phyloP scores from a whole-genome alignment of 2,329 filamentous ascomycete genomes.

The Cercospora brassicicola region DNA sequence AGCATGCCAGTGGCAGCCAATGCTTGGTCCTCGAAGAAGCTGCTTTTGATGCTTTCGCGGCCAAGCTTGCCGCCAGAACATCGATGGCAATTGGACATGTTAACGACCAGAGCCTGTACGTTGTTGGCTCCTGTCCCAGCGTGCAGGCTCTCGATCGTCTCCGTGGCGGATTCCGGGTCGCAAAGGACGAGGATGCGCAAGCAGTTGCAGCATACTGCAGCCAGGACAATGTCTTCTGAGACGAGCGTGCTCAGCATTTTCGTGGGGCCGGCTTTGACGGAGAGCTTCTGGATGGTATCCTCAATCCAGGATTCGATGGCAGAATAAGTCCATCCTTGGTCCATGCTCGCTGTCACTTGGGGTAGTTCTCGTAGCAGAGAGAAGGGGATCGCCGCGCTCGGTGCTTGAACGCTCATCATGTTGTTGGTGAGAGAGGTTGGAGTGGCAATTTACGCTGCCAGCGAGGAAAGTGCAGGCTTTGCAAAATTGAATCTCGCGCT shows the following conservation, averaged over 20 bases:
- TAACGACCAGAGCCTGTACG: slow-evolving; percentile 1
- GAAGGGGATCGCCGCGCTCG: neutral
- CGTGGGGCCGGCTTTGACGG: neutral
- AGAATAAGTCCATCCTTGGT: slow-evolving; percentile 9
- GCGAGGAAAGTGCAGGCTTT: neutral
- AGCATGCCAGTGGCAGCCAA: slow-evolving; percentile 4
- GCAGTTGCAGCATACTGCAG: slow-evolving; percentile 7
- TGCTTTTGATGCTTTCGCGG: neutral
- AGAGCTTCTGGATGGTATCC: slow-evolving; percentile 5
- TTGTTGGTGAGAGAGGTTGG: neutral
- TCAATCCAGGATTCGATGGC: slow-evolving; percentile 12
- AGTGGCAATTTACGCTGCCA: neutral
- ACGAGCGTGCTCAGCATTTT: slow-evolving; percentile 1
- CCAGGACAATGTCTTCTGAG: neutral
- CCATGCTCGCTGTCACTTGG: slow-evolving; percentile 8
- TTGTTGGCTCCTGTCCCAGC: neutral
- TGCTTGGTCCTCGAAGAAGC: neutral
- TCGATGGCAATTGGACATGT: slow-evolving; percentile 3
- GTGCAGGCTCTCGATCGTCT: neutral
- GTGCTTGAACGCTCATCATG: neutral
- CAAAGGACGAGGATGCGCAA: slow-evolving; percentile 5
- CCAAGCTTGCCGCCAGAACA: slow-evolving; percentile 8
- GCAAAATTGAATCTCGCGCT: neutral
- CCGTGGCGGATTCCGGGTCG: neutral
- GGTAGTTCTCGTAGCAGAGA: slow-evolving; percentile 5